A percentile compares a stretch with the other conserved stretches of the same genome.
Conservation (phyloP, 768 basidiomycete genomes). For the Pisolithus tinctorius region DNA sequence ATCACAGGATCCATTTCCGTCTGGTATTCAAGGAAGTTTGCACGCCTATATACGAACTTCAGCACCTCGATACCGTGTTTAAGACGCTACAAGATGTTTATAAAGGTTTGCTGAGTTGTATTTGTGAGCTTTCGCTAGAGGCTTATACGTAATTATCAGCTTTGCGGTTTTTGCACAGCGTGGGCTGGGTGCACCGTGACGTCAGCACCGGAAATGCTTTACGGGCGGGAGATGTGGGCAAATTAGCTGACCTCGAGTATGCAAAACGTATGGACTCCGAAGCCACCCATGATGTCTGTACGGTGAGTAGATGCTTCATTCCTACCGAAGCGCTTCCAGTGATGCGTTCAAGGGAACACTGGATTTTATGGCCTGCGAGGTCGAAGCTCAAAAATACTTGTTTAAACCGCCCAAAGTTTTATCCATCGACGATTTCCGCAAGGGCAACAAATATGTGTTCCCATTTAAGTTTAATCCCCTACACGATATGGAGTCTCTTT, state of each 20-base stretch:
- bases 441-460: no score
- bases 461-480: conserved; percentile 10
- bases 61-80: not conserved
- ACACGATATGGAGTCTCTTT: not conserved
- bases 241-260: not conserved
- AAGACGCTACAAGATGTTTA: not conserved
- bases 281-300: not conserved
- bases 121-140: not conserved
- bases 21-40: not conserved
- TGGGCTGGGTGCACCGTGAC: not conserved
- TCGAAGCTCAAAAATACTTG: not conserved
- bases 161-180: not conserved
- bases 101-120: not conserved
- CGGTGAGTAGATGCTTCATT: not conserved
- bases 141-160: not conserved
- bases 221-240: not conserved
- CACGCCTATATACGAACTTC: not conserved
- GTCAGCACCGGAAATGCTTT: not conserved
- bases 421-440: no score
- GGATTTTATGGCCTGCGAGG: not conserved
- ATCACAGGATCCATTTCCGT: not conserved
- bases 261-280: not conserved
- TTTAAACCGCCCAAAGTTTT: not conserved
- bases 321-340: not conserved
- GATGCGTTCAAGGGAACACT: not conserved